Evolutionary conservation across 805 yeast genomes (phyloP).

Genomic region (Komagataella populi): DNA sequence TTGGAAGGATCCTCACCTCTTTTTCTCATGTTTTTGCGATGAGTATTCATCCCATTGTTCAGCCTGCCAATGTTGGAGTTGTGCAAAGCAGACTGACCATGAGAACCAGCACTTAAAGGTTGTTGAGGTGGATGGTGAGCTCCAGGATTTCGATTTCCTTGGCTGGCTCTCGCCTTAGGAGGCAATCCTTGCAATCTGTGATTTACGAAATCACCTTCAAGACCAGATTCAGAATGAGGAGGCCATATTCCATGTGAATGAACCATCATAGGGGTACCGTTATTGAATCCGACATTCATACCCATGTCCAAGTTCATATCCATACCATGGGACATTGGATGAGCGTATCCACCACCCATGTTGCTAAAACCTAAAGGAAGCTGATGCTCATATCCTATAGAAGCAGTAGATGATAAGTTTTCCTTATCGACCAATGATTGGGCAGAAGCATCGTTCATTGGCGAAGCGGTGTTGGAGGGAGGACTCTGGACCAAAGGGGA

Average conservation of each 20-base stretch:
- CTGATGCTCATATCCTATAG: neutral
- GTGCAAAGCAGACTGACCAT: neutral
- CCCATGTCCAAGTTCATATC: neutral
- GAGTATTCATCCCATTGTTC: neutral
- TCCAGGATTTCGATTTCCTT: neutral
- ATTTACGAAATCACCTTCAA: neutral
- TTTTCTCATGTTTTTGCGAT: constrained; percentile 10
- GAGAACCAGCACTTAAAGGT: neutral
- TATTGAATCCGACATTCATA: neutral
- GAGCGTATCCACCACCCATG: neutral
- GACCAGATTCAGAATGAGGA: neutral
- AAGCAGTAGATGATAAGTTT: neutral
- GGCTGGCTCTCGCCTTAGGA: neutral
- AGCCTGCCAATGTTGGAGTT: neutral
- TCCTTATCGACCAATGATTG: neutral
- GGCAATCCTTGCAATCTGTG: neutral
- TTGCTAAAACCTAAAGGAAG: neutral
- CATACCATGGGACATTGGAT: neutral
- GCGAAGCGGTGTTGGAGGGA: neutral
- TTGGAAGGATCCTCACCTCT: constrained; percentile 59
- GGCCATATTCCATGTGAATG: neutral
- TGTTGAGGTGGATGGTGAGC: neutral
- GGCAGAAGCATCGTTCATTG: neutral
- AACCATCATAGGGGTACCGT: neutral
- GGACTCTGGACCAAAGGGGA: neutral